phyloP scores from a whole-genome alignment of 805 yeast genomes.

The Suhomyces xylopsoci region DNA sequence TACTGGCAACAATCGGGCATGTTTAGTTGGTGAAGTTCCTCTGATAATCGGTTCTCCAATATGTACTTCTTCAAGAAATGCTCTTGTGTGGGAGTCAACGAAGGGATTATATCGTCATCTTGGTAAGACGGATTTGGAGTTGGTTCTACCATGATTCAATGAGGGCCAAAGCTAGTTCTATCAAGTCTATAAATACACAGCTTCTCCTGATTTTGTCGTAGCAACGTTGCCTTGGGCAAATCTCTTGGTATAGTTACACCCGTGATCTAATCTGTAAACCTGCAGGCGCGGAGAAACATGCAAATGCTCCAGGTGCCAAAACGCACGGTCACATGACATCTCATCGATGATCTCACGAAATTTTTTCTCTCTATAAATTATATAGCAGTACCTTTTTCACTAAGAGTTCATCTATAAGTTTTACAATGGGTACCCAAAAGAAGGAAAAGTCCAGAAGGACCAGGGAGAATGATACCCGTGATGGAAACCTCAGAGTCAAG shows the following conservation, averaged over 20 bases:
- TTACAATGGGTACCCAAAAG: conserved; percentile 86
- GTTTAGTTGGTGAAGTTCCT: conserved; percentile 60
- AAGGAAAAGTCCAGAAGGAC: conserved; percentile 85
- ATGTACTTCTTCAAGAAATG: conserved; percentile 86
- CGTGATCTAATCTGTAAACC: background rate
- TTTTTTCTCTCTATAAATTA: conserved; percentile 1
- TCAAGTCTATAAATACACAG: background rate
- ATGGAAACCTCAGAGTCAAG: conserved; percentile 88
- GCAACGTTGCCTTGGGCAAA: background rate
- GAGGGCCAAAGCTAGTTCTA: background rate
- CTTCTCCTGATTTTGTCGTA: background rate
- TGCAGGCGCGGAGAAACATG: background rate
- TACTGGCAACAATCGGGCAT: conserved; percentile 60
- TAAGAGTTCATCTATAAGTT: conserved; percentile 1
- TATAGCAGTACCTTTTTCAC: background rate
- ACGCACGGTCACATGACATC: background rate
- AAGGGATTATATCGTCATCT: background rate
- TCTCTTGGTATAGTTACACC: background rate
- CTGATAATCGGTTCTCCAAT: conserved; percentile 54
- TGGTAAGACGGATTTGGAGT: background rate
- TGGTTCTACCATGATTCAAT: background rate
- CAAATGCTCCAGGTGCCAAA: background rate
- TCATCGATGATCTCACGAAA: conserved; percentile 5
- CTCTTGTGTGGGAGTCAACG: conserved; percentile 63
- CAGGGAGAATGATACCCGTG: conserved; percentile 77